A percentile compares a stretch with the other conserved stretches of the same genome.
phyloP scores from a whole-genome alignment of 176 grass and related monocot species.

The Poa pratensis region DNA sequence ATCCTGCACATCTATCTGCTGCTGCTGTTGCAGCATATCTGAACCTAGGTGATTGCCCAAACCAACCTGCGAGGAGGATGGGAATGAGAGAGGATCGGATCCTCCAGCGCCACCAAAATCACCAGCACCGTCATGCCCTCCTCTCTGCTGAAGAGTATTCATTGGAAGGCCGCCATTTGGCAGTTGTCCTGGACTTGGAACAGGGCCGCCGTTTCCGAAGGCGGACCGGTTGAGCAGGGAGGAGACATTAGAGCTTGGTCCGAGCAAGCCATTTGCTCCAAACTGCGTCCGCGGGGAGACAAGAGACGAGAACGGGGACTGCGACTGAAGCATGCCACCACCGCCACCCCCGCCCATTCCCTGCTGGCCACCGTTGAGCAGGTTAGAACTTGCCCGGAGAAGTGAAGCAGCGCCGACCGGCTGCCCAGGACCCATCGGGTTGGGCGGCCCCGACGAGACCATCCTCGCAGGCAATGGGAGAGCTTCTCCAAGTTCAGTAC shows the following conservation, averaged over 20 bases:
- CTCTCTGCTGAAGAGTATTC: slow-evolving; percentile 58
- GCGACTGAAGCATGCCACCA: slow-evolving; percentile 55
- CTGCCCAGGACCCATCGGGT: slow-evolving; percentile 75
- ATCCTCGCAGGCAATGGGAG: slow-evolving; percentile 50
- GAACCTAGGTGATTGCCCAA: slow-evolving; percentile 59
- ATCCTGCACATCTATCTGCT: slow-evolving; percentile 68
- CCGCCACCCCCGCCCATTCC: slow-evolving; percentile 47
- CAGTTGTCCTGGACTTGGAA: slow-evolving; percentile 48
- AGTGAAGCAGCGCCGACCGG: slow-evolving; percentile 65
- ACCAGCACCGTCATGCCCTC: slow-evolving; percentile 45
- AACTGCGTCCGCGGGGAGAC: slow-evolving; percentile 78
- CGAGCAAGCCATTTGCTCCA: slow-evolving; percentile 66
- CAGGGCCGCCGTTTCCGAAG: slow-evolving; percentile 52
- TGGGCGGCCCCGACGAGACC: slow-evolving; percentile 81
- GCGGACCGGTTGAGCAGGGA: slow-evolving; percentile 70
- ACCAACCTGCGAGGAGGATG: slow-evolving; percentile 56
- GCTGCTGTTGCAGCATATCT: slow-evolving; percentile 59
- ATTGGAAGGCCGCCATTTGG: slow-evolving; percentile 51
- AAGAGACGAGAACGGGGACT: slow-evolving; percentile 76
- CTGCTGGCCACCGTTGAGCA: slow-evolving; percentile 62
- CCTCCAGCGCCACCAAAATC: slow-evolving; percentile 49
- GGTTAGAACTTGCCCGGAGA: slow-evolving; percentile 67
- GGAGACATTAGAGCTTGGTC: slow-evolving; percentile 67
- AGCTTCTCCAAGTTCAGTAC: not conserved
- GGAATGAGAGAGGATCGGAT: slow-evolving; percentile 63